Percentiles rank a stretch among this genome's conserved stretches.
Evolutionary conservation across 768 basidiomycete genomes (phyloP).

Genomic region (Rhodotorula taiwanensis): DNA sequence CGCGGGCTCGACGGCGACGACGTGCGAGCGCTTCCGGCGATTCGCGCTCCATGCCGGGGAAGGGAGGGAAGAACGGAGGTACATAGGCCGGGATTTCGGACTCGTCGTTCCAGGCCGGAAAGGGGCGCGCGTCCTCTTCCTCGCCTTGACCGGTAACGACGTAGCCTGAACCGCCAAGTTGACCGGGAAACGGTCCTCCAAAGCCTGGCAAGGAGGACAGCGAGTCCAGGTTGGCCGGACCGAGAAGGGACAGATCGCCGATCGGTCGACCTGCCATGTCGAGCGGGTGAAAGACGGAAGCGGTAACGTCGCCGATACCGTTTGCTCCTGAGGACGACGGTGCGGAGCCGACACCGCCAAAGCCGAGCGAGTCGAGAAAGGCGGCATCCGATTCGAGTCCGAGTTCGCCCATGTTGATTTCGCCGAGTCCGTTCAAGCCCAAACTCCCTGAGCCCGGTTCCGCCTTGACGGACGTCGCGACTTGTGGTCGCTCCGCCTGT

Average conservation of each 20-base stretch:
- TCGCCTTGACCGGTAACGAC: neutral
- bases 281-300: conserved; percentile 21
- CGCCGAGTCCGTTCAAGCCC: conserved; percentile 2
- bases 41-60: conserved; percentile 28
- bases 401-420: neutral
- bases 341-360: no score
- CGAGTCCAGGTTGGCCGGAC: neutral
- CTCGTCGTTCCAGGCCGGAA: conserved; percentile 25
- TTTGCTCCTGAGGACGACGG: neutral
- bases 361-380: conserved; percentile 23
- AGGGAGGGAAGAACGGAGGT: conserved; percentile 27
- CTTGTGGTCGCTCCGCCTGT: neutral
- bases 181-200: no score
- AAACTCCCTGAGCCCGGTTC: neutral
- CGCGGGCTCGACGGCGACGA: conserved; percentile 14
- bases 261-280: conserved; percentile 25
- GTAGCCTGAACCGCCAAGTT: no score
- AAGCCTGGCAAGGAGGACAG: neutral
- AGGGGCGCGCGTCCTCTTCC: conserved; percentile 9
- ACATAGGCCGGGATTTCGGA: conserved; percentile 8
- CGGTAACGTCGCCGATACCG: conserved; percentile 19
- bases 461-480: neutral
- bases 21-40: conserved; percentile 4
- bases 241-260: neutral
- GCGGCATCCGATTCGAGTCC: conserved; percentile 2